Base-by-base conservation (phyloP, 768 basidiomycete genomes). In the Solioccasus polychromus region DNA sequence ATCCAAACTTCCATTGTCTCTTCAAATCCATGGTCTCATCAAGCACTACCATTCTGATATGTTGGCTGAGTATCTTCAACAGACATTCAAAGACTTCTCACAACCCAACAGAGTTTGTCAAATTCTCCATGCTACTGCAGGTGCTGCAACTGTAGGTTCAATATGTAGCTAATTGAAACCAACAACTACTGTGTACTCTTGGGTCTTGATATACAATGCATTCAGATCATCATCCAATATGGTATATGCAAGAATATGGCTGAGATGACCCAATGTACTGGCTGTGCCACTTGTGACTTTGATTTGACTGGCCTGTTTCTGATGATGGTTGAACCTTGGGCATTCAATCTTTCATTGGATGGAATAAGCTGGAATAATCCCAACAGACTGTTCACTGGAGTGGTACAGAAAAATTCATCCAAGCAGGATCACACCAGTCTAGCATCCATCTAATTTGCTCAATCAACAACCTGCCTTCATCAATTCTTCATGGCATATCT, bases 11-110 rank as follows among this genome's bases (percentile, higher is more conserved):
- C 58, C 62, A 1, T 5, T 3, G 0, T 6, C 30, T 14, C 25
- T 44, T 15, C 45, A 25, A 15, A 43, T 48, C 1, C 44, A 22
- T 2, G 58, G 57, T 0, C 35, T 67, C 5, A 42, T 67, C 9
- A 31, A 17, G 3, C 60, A 65, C 25, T 68, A 68, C 28, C 57
- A 69, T 24, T 47, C 50, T 11, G 32, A 39, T 1, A 66, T 68
- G 65, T 66, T 64, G 0, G 35, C 48, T 5, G 35, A 44, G 8
- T 68, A 66, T 28, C 48, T 67, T 0, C 18, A 57, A 17, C 14
- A 47, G 5, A 53, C 48, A 0, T 63, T 61, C 25, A 20, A 54
- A 5, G 50, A 52, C 26, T 66, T 67, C 40, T 51, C 26, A 24
- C 4, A 47, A 0, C 32, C 37, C 4, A 36, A 55, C 24, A 55